Evolutionary conservation across 148 eudicot species (phyloP).

Genomic region (Amaranthus hypochondriacus): DNA sequence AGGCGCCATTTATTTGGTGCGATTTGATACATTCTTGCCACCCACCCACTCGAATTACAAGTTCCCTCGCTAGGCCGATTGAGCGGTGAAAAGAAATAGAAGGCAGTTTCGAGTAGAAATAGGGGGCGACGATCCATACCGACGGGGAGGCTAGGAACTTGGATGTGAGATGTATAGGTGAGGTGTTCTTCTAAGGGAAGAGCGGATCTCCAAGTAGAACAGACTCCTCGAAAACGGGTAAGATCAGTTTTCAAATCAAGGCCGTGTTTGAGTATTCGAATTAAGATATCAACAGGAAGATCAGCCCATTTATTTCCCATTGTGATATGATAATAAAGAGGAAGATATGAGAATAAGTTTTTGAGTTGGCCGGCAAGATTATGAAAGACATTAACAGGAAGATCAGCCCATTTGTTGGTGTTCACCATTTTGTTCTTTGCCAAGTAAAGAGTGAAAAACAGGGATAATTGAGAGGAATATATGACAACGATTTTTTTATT

Average conservation of each 20-base stretch:
- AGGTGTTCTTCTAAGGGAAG: background rate
- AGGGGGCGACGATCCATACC: background rate
- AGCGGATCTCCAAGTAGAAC: constrained; percentile 1
- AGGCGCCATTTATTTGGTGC: background rate
- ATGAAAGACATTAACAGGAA: constrained; percentile 3
- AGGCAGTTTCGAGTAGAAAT: background rate
- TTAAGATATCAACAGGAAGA: constrained; percentile 7
- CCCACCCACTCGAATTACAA: background rate
- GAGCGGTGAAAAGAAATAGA: background rate
- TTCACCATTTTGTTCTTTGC: background rate
- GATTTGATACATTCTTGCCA: background rate
- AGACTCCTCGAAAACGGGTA: background rate
- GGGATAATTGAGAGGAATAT: too few species aligned
- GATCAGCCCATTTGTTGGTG: constrained; percentile 6
- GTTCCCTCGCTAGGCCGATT: background rate
- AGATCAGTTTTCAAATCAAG: background rate
- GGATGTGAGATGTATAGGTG: background rate
- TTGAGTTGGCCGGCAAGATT: too few species aligned
- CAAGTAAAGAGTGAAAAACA: too few species aligned
- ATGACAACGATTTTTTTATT: too few species aligned
- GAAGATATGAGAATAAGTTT: too few species aligned
- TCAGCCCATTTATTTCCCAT: background rate
- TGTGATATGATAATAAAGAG: too few species aligned
- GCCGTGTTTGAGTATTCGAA: background rate
- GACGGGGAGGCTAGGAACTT: background rate